A percentile compares a stretch with the other conserved stretches of the same genome.
Conservation (phyloP, 208 protist species). For the Herpetomonas tarakana region DNA sequence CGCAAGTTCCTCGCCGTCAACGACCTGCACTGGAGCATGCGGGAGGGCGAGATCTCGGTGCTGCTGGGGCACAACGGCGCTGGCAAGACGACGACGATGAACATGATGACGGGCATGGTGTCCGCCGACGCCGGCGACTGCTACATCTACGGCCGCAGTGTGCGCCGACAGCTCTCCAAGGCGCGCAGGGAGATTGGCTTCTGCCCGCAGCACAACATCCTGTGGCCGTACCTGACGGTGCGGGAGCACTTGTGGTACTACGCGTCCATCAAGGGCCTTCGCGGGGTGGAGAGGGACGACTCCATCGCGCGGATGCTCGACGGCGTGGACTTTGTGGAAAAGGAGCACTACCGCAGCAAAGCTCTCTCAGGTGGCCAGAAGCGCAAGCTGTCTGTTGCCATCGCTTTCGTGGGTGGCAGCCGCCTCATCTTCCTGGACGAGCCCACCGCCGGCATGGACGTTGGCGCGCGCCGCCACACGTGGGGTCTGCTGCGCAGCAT, state of each 20-base stretch:
- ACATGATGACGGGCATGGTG: slow-evolving; percentile 65
- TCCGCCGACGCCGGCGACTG: slow-evolving; percentile 41
- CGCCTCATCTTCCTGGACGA: slow-evolving; percentile 74
- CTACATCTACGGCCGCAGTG: slow-evolving; percentile 55
- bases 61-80: slow-evolving; percentile 63
- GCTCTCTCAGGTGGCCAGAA: slow-evolving; percentile 69
- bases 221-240: slow-evolving; percentile 76
- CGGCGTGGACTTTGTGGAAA: slow-evolving; percentile 60
- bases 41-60: slow-evolving; percentile 54
- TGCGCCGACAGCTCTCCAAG: slow-evolving; percentile 40
- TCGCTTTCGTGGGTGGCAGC: slow-evolving; percentile 65
- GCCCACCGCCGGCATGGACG: slow-evolving; percentile 74
- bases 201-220: slow-evolving; percentile 46
- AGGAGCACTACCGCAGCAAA: slow-evolving; percentile 29
- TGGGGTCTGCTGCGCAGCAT: slow-evolving; percentile 49
- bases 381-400: slow-evolving; percentile 58
- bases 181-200: slow-evolving; percentile 75
- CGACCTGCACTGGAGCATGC: slow-evolving; percentile 42
- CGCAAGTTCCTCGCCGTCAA: slow-evolving; percentile 63
- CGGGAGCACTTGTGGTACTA: slow-evolving; percentile 91
- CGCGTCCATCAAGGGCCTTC: slow-evolving; percentile 84
- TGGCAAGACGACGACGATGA: slow-evolving; percentile 59
- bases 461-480: slow-evolving; percentile 35
- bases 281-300: slow-evolving; percentile 18
- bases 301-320: slow-evolving; percentile 41